Conservation (phyloP, 768 basidiomycete species). For the Suillus tomentosus region DNA sequence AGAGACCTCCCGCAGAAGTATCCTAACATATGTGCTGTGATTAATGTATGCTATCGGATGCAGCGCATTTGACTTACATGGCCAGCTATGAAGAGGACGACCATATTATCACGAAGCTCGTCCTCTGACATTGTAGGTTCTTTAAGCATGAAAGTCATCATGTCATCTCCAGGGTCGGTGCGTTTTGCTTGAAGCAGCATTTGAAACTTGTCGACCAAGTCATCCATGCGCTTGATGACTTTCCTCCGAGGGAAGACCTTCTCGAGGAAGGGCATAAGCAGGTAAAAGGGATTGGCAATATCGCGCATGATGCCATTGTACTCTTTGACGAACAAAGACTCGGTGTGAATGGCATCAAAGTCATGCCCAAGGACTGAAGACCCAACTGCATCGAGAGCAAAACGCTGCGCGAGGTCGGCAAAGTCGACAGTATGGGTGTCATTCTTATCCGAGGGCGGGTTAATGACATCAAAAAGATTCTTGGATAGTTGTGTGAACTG, state of each 20-base stretch:
- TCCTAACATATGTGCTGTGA: slow-evolving; percentile 27
- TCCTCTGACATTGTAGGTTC: slow-evolving; percentile 34
- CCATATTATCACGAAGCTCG: slow-evolving; percentile 40
- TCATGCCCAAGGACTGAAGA: slow-evolving; percentile 40
- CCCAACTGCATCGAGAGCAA: slow-evolving; percentile 40
- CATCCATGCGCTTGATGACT: slow-evolving; percentile 34
- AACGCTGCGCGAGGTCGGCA: slow-evolving; percentile 30
- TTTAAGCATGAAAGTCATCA: slow-evolving; percentile 39
- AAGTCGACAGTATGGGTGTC: slow-evolving; percentile 29
- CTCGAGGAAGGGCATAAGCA: slow-evolving; percentile 37
- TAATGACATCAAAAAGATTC: slow-evolving; percentile 31
- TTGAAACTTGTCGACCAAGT: slow-evolving; percentile 31
- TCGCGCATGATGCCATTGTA: slow-evolving; percentile 39
- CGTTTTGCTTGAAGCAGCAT: slow-evolving; percentile 31
- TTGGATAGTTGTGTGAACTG: slow-evolving; percentile 33
- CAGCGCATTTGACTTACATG: slow-evolving; percentile 30
- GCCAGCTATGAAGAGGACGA: slow-evolving; percentile 42
- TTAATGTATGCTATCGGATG: not conserved
- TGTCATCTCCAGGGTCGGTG: slow-evolving; percentile 35
- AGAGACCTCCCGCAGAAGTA: slow-evolving; percentile 42
- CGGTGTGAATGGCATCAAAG: slow-evolving; percentile 36
- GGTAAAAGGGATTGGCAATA: slow-evolving; percentile 36
- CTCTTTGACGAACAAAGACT: slow-evolving; percentile 37
- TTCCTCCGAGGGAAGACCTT: slow-evolving; percentile 29
- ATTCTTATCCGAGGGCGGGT: slow-evolving; percentile 27